Conservation (phyloP, 164 flowering plant species). For the Magnolia sinica region DNA sequence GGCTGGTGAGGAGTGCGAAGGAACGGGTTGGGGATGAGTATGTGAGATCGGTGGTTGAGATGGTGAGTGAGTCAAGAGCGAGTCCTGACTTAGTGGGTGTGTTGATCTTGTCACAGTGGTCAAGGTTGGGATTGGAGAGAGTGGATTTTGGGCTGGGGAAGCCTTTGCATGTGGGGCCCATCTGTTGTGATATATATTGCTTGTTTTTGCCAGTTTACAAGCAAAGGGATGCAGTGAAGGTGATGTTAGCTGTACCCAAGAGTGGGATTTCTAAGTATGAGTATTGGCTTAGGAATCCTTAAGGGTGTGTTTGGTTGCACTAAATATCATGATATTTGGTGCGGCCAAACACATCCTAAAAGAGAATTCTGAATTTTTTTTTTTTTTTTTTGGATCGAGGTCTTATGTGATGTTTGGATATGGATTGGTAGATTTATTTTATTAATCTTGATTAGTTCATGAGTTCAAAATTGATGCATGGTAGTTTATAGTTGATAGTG, state of each 20-base stretch:
- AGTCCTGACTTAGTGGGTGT: conserved; percentile 64
- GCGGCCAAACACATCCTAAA: neutral
- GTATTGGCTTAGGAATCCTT: conserved; percentile 25
- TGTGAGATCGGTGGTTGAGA: conserved; percentile 42
- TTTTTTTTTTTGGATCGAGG: conserved; percentile 1
- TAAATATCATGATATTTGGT: too few relatives aligned
- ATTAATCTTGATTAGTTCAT: neutral
- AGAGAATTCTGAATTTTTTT: neutral
- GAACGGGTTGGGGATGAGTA: conserved; percentile 46
- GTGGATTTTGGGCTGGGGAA: conserved; percentile 75
- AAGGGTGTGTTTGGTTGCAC: neutral
- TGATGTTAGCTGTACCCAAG: conserved; percentile 61
- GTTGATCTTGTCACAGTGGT: conserved; percentile 70
- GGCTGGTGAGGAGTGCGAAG: conserved; percentile 49
- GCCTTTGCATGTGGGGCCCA: conserved; percentile 55
- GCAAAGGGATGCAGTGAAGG: conserved; percentile 48
- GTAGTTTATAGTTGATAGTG: too few relatives aligned
- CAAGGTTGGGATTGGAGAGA: conserved; percentile 61
- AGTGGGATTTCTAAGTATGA: conserved; percentile 41
- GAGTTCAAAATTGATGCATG: neutral
- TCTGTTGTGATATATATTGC: conserved; percentile 53
- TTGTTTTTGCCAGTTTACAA: conserved; percentile 49
- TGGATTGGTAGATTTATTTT: too few relatives aligned
- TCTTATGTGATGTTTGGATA: neutral
- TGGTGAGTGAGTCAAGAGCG: conserved; percentile 36